Base-by-base conservation (phyloP, 78 protist species). In the Anaeramoeba flamelloides region DNA sequence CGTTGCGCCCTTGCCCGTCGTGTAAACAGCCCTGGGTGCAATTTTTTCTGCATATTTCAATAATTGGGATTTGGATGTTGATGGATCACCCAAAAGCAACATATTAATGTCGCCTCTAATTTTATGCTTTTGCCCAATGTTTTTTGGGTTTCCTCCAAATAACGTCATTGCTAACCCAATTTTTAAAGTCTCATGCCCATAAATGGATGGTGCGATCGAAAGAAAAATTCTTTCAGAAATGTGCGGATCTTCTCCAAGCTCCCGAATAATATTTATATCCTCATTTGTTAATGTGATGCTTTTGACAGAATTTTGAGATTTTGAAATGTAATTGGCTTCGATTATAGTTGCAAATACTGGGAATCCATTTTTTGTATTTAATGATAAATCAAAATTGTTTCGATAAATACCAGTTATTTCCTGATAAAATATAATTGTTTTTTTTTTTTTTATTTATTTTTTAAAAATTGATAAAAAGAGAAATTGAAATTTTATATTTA, bases 71-170 rank as follows among this genome's bases (percentile, higher is more conserved):
- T 98, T 98, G 78, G 99, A 99, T 1, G 96, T 98, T n/a, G 99
- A 99, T 0, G 99, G 99, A 82, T 98, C 99, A 1, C 99, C 99
- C 93, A 96, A 89, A 39, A 97, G 76, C 82, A 92, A 93, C 0
- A 97, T 39, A 84, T 97, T 93, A 77, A 97, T 69, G 86, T 96
- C 99, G 2, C 83, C 99, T 36, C 99, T 90, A 39, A 95, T 82
- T 34, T 90, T 77, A 81, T 93, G 97, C 87, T 86, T 84, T 65
- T 75, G 86, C 8, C 79, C 40, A 34, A 80, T 76, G 53, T 88
- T 79, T 88, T 92, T 92, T 41, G 90, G 76, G 17, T 40, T 80
- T 26, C 99, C 99, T 40, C 99, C 99, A 76, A 97, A 94, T 82
- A 97, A 40, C 22, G 98, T 77, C 75, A 93, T 83, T 17, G 97